phyloP scores from a whole-genome alignment of 2,329 filamentous ascomycete species.

The Chrysoporthe puriensis region DNA sequence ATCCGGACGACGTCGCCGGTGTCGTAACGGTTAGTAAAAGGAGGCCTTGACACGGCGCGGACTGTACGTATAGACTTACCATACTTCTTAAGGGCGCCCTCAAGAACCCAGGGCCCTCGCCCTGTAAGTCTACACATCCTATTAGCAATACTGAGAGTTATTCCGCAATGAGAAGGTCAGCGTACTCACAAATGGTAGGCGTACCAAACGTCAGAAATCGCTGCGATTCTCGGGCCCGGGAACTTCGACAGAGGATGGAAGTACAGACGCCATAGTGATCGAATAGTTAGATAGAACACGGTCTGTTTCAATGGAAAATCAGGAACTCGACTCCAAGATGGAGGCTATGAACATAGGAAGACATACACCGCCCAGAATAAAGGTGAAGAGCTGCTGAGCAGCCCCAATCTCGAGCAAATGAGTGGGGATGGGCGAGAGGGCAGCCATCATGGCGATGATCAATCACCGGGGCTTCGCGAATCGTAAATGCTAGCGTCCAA shows the following conservation, averaged over 20 bases:
- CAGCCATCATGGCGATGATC: no score
- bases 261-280: slow-evolving; percentile 28
- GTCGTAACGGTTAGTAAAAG: not conserved
- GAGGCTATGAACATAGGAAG: no score
- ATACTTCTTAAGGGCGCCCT: slow-evolving; percentile 18
- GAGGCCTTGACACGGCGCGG: no score
- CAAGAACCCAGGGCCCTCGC: slow-evolving; percentile 23
- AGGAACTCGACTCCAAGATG: no score
- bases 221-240: slow-evolving; percentile 22
- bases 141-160: no score
- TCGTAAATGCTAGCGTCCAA: no score
- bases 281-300: not conserved
- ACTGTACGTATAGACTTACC: not conserved
- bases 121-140: not conserved
- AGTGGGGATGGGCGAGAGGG: no score
- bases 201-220: slow-evolving; percentile 19
- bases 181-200: slow-evolving; percentile 16
- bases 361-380: no score
- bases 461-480: no score
- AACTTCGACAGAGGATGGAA: slow-evolving; percentile 23
- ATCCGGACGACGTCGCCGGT: slow-evolving; percentile 25
- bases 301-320: not conserved
- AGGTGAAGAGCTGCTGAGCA: no score
- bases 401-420: no score
- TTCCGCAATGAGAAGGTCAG: no score